Conservation (phyloP, 768 basidiomycete genomes). For the Russula griseocarnosa region DNA sequence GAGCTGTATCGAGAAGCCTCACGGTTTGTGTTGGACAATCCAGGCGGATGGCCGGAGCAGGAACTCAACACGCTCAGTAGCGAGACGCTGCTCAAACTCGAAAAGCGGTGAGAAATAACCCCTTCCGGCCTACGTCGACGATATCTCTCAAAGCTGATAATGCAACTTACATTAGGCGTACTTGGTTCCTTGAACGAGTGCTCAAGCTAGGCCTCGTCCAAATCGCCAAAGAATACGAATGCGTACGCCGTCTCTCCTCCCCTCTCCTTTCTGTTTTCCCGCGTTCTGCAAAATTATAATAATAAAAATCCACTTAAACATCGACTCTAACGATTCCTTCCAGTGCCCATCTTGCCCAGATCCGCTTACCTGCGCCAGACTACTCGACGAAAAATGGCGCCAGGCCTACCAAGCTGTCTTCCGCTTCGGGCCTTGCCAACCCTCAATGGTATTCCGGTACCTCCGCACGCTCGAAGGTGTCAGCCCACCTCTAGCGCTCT, state of each 20-base stretch:
- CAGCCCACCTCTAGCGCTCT: conserved; percentile 81
- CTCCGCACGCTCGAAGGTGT: conserved; percentile 86
- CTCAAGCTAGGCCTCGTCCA: conserved; percentile 84
- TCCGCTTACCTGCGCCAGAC: conserved; percentile 66
- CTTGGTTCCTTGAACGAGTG: conserved; percentile 93
- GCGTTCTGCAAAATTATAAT: neutral
- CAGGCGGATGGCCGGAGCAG: conserved; percentile 77
- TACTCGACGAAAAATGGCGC: conserved; percentile 91
- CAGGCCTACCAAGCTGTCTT: conserved; percentile 85
- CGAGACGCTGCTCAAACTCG: conserved; percentile 82
- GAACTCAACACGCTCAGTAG: conserved; percentile 78
- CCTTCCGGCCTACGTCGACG: neutral
- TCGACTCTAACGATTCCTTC: neutral
- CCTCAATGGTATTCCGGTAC: conserved; percentile 90
- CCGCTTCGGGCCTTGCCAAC: conserved; percentile 85
- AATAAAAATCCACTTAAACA: neutral
- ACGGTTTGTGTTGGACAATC: conserved; percentile 89
- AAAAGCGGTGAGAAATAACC: conserved; percentile 55
- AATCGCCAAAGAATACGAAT: conserved; percentile 93
- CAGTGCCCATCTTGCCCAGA: conserved; percentile 87
- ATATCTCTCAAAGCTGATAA: neutral
- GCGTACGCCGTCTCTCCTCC: conserved; percentile 48
- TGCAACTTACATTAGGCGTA: conserved; percentile 50
- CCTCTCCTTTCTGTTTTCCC: neutral
- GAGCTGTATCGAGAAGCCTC: conserved; percentile 88